Conservation (phyloP, 176 grass and related monocot species). For the Lolium perenne region DNA sequence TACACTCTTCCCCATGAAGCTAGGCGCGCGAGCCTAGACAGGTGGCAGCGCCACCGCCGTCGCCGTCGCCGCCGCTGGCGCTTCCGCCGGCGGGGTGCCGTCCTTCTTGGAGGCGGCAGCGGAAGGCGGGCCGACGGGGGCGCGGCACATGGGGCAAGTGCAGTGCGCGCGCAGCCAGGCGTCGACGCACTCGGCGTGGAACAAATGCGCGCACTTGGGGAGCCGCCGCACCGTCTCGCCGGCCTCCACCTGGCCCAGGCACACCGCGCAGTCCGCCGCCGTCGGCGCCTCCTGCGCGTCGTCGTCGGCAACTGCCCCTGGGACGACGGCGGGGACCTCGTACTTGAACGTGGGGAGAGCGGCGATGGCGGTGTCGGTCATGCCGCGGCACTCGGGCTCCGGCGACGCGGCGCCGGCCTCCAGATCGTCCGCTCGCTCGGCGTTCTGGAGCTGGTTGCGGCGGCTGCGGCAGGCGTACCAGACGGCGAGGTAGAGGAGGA, state of each 20-base stretch:
- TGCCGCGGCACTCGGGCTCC: neutral
- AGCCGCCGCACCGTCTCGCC: constrained; percentile 64
- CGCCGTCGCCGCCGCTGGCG: neutral
- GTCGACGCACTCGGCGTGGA: constrained; percentile 80
- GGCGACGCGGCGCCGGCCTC: neutral
- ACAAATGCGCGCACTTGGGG: constrained; percentile 67
- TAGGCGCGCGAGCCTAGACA: neutral
- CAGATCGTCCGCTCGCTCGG: neutral
- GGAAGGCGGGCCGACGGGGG: constrained; percentile 36
- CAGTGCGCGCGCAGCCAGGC: constrained; percentile 56
- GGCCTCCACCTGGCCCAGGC: constrained; percentile 57
- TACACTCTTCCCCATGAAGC: neutral
- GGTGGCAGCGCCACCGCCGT: constrained; percentile 28
- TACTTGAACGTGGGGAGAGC: constrained; percentile 51
- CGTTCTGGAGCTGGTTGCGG: neutral
- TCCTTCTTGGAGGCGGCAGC: constrained; percentile 15
- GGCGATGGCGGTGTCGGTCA: constrained; percentile 48
- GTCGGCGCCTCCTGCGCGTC: neutral
- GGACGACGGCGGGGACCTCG: too few relatives aligned
- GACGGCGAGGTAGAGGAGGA: constrained; percentile 65
- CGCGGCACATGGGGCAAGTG: constrained; percentile 79
- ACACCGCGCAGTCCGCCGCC: constrained; percentile 57
- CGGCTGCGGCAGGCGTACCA: constrained; percentile 51
- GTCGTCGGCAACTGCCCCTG: neutral
- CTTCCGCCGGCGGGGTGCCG: neutral